These are phyloP conservation scores for Salvia splendens DNA, from an alignment of 257 asterid species.

Conservation along the genomic window DNA sequence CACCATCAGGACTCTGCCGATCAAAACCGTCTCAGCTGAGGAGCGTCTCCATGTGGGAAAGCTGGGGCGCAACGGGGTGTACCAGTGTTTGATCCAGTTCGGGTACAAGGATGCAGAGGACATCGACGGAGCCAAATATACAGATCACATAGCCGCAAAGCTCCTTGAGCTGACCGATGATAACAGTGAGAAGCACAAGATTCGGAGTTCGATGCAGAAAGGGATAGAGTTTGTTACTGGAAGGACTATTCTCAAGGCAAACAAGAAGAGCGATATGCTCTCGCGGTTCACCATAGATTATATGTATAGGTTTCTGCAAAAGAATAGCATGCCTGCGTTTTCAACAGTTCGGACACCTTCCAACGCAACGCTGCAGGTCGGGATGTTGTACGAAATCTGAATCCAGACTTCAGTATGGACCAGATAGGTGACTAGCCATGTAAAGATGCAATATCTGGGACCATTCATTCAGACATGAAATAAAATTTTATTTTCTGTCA, in stretches of 20 bases:
- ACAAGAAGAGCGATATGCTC: slow-evolving; percentile 39
- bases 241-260: slow-evolving; percentile 52
- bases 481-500: background rate
- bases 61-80: slow-evolving; percentile 53
- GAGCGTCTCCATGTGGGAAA: slow-evolving; percentile 53
- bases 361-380: slow-evolving; percentile 60
- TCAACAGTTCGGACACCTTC: slow-evolving; percentile 49
- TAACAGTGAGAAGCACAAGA: slow-evolving; percentile 33
- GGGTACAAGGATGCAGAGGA: slow-evolving; percentile 57
- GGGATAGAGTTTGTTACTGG: slow-evolving; percentile 49
- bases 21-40: slow-evolving; percentile 38
- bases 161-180: slow-evolving; percentile 37
- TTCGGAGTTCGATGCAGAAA: slow-evolving; percentile 38
- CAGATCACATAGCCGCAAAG: slow-evolving; percentile 32
- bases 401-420: background rate
- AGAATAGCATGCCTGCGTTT: slow-evolving; percentile 53
- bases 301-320: slow-evolving; percentile 68
- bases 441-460: background rate
- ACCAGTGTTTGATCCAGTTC: slow-evolving; percentile 58
- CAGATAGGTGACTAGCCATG: no score
- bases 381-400: slow-evolving; percentile 60
- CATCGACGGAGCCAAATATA: slow-evolving; percentile 48
- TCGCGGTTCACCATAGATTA: slow-evolving; percentile 47
- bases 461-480: background rate
- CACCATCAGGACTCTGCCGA: slow-evolving; percentile 53